Evolutionary conservation across 2,329 filamentous ascomycete species (phyloP).

Genomic region (Botrytis porri): DNA sequence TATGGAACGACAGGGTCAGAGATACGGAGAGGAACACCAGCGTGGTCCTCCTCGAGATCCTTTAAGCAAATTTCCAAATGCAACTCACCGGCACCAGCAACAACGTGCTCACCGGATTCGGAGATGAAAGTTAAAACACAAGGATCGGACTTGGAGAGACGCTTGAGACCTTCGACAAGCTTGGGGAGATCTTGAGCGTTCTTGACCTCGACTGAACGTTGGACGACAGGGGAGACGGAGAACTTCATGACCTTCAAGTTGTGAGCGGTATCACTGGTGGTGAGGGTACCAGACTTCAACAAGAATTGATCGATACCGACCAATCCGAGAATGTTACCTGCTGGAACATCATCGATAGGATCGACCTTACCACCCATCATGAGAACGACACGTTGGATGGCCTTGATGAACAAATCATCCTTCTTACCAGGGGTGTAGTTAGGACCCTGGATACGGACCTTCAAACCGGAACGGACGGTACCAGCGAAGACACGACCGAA

Average conservation of each 20-base stretch:
- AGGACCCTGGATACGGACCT: constrained; percentile 99
- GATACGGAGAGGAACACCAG: constrained; percentile 94
- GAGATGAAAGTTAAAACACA: constrained; percentile 89
- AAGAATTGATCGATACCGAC: constrained; percentile 99
- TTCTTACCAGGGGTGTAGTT: constrained; percentile 99
- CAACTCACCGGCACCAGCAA: constrained; percentile 98
- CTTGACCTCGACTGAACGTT: constrained; percentile 98
- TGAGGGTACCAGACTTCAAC: constrained; percentile 99
- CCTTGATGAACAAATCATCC: constrained; percentile 99
- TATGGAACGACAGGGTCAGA: constrained; percentile 98
- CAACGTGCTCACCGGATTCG: constrained; percentile 96
- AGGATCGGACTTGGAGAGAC: constrained; percentile 99
- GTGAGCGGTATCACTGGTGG: constrained; percentile 95
- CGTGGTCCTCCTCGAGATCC: constrained; percentile 99
- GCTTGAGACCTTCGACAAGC: constrained; percentile 99
- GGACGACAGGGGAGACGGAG: constrained; percentile 98
- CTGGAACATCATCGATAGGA: constrained; percentile 97
- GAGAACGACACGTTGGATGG: constrained; percentile 98
- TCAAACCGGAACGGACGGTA: constrained; percentile 95
- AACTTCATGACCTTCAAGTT: constrained; percentile 99
- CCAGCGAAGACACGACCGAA: constrained; percentile 99
- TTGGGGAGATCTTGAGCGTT: constrained; percentile 99
- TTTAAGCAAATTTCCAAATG: constrained; percentile 99
- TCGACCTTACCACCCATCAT: constrained; percentile 99
- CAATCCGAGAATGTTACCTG: constrained; percentile 99